These are phyloP conservation scores for Kluyveromyces lactis DNA, from an alignment of 805 yeast species.

Conservation along the genomic window DNA sequence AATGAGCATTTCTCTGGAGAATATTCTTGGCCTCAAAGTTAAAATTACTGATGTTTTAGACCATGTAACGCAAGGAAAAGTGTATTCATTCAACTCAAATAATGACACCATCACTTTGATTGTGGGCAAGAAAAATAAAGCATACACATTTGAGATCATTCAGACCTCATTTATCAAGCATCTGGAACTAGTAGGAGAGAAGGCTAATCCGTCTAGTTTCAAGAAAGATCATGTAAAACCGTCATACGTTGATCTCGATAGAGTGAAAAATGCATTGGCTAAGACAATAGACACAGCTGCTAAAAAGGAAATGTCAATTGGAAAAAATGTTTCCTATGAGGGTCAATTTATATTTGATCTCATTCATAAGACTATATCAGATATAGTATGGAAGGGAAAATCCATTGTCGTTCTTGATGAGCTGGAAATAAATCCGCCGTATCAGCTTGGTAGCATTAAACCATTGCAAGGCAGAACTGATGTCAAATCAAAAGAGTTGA, in stretches of 20 bases:
- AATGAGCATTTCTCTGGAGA: conserved; percentile 25
- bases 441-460: conserved; percentile 25
- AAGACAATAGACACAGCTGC: conserved; percentile 17
- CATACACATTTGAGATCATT: conserved; percentile 39
- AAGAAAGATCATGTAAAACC: conserved; percentile 29
- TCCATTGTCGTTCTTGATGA: conserved; percentile 40
- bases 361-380: conserved; percentile 36
- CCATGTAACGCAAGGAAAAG: conserved; percentile 47
- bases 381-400: conserved; percentile 37
- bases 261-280: conserved; percentile 19
- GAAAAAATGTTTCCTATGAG: conserved; percentile 32
- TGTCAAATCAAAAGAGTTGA: conserved; percentile 31
- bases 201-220: conserved; percentile 18
- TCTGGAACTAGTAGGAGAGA: conserved; percentile 39
- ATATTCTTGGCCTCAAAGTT: conserved; percentile 37
- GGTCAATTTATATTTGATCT: conserved; percentile 39
- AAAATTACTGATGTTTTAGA: conserved; percentile 54
- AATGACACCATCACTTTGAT: conserved; percentile 28
- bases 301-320: conserved; percentile 20
- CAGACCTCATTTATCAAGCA: conserved; percentile 51
- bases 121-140: conserved; percentile 13
- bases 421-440: conserved; percentile 38
- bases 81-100: conserved; percentile 52
- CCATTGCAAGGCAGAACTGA: conserved; percentile 12
- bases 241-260: conserved; percentile 25